Conservation (phyloP, 306 rosid genomes). For the Lablab purpureus region DNA sequence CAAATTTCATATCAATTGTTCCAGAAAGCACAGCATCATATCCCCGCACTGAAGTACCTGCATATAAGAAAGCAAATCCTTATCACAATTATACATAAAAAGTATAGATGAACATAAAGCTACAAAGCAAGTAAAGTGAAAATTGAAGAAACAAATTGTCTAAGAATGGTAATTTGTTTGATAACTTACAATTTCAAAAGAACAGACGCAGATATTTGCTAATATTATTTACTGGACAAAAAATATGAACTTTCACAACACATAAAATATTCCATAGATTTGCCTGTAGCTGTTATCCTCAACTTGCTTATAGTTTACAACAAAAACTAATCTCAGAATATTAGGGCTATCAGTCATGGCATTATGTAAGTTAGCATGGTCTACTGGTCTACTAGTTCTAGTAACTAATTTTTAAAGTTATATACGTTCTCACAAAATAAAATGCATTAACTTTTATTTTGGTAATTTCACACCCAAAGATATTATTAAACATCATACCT, state of each 20-base stretch:
- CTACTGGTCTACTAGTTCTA: not conserved
- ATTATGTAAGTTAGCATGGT: not conserved
- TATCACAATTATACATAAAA: slow-evolving; percentile 27
- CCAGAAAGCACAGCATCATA: slow-evolving; percentile 63
- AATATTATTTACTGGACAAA: not conserved
- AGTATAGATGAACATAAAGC: slow-evolving; percentile 24
- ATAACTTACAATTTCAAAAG: not conserved
- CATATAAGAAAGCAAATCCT: slow-evolving; percentile 41
- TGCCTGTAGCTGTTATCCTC: not conserved
- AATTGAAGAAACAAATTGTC: slow-evolving; percentile 17
- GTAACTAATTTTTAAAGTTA: not conserved
- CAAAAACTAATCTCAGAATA: not conserved
- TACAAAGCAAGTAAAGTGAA: not conserved
- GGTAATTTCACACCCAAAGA: not conserved
- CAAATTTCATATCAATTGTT: slow-evolving; percentile 75
- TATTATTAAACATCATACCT: not conserved
- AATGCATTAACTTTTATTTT: not conserved
- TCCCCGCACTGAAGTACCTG: slow-evolving; percentile 57
- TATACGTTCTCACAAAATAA: slow-evolving; percentile 1
- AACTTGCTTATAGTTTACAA: slow-evolving; percentile 23
- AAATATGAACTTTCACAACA: not conserved
- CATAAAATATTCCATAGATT: not conserved
- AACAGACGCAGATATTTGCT: slow-evolving; percentile 30
- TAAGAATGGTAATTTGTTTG: slow-evolving; percentile 4
- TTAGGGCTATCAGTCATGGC: not conserved